Evolutionary conservation across 192 early-diverging fungal genomes (phyloP), one percentile per base, ranked within the genome.

Genomic region (Backusella circina): DNA sequence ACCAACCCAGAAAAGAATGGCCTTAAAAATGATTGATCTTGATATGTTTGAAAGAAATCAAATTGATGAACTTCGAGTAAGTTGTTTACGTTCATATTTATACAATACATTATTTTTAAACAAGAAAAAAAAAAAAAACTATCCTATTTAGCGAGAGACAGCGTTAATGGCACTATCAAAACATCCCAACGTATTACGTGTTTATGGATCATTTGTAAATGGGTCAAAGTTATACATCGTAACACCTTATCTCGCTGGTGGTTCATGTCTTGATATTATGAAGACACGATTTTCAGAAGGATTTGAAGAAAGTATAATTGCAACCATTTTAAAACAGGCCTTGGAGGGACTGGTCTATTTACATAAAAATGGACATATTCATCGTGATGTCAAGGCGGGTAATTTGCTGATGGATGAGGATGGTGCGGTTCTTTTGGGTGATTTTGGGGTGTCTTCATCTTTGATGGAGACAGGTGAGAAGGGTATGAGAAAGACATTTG

Each of bases 11-110:
- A 91, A 87, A 76, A 75, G 84, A 26, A 89, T 95, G 31, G 92
- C 91, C 10, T 86, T 95, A 70, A 96, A 96, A 73, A 89, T 95
- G 73, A 94, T 96, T 79, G 94, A 96, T 79, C 82, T 96, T 74
- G 95, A 96, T 77, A 89, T 90, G 86, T 96, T 96, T 90, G 94
- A 95, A 72, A 81, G 95, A 23, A 93, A 94, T 79, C 95, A 96
- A 80, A 96, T 96, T 75, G 95, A 96, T 77, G 95, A 96, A 81
- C 86, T 96, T 54, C 80, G 95, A 76, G 91, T 93, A 84, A 75
- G 81, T 83, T 26, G 0, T 16, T 39, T 16, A 38, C 8, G n/a
- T 15, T 30, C 28, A 39, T 5, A 8, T 44, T n/a, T 18, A 10
- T 15, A n/a, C 28, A 50, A 54, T 30, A 7, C 12, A n/a, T 37